Conservation (phyloP, 2,329 filamentous ascomycete genomes). For the Talaromyces albobiverticillius region DNA sequence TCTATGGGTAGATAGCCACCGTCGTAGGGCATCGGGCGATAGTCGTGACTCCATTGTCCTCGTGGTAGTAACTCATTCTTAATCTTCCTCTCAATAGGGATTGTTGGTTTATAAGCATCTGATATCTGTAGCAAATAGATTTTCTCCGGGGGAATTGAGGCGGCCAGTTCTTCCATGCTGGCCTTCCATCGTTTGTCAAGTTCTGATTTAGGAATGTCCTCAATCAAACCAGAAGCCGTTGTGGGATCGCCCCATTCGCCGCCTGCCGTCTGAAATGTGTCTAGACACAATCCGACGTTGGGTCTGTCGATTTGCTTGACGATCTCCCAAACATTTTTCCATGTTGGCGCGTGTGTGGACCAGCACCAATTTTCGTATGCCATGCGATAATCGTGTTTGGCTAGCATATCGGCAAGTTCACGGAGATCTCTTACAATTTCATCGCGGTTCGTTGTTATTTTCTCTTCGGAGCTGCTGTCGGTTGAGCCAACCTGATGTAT, state of each 20-base stretch:
- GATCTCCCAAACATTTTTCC: conserved; percentile 69
- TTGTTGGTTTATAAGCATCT: conserved; percentile 65
- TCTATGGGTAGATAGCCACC: conserved; percentile 69
- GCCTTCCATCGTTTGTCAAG: conserved; percentile 51
- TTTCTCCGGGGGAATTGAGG: conserved; percentile 62
- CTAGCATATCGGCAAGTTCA: conserved; percentile 62
- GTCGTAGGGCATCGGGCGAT: conserved; percentile 65
- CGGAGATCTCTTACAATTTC: conserved; percentile 61
- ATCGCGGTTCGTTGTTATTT: conserved; percentile 50
- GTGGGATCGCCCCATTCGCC: conserved; percentile 72
- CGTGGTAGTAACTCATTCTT: conserved; percentile 58
- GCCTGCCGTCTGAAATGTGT: conserved; percentile 73
- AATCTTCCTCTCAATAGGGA: conserved; percentile 54
- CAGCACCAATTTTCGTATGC: conserved; percentile 84
- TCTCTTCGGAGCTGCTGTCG: conserved; percentile 53
- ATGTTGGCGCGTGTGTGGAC: conserved; percentile 66
- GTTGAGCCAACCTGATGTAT: conserved; percentile 56
- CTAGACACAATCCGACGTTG: conserved; percentile 72
- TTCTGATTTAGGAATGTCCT: conserved; percentile 45
- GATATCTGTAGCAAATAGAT: conserved; percentile 73
- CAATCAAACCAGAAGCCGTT: conserved; percentile 58
- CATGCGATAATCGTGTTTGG: conserved; percentile 56
- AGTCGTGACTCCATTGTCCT: conserved; percentile 69
- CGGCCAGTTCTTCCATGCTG: conserved; percentile 57
- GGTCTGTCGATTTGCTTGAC: conserved; percentile 59